phyloP scores from a whole-genome alignment of 1,139 yeast species.

The Blastobotrys ciferrii region DNA sequence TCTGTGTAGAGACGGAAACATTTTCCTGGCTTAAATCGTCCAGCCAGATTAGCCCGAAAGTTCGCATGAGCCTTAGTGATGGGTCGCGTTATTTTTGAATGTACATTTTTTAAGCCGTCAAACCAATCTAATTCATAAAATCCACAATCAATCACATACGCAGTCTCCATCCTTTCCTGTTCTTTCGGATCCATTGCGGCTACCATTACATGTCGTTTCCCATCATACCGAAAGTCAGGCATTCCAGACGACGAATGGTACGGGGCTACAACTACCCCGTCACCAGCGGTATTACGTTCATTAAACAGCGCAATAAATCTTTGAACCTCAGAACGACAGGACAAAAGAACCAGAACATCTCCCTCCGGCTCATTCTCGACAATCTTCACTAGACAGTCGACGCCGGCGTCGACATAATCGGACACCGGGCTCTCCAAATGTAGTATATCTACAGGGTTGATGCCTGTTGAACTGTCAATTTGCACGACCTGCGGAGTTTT shows the following conservation, averaged over 20 bases:
- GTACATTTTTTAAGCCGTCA: conserved; percentile 25
- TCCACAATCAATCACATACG: conserved; percentile 86
- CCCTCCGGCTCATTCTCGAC: conserved; percentile 56
- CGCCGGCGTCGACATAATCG: conserved; percentile 72
- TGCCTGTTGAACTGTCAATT: not conserved
- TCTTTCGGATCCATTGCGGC: not conserved
- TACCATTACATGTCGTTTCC: conserved; percentile 9
- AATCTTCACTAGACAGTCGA: conserved; percentile 72
- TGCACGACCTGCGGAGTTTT: not conserved
- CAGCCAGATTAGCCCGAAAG: conserved; percentile 6
- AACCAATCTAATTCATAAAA: conserved; percentile 36
- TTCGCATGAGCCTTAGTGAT: not conserved
- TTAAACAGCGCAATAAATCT: not conserved
- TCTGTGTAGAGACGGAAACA: conserved; percentile 54
- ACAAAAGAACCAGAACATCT: conserved; percentile 67
- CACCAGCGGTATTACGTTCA: not conserved
- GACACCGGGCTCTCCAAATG: conserved; percentile 70
- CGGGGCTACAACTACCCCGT: not conserved
- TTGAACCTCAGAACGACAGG: not conserved
- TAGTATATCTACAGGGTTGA: conserved; percentile 64
- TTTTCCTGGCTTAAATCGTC: conserved; percentile 4
- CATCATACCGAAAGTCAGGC: conserved; percentile 7
- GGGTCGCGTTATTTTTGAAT: conserved; percentile 4
- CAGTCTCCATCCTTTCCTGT: conserved; percentile 45
- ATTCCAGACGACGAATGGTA: not conserved